Evolutionary conservation across 805 yeast species (phyloP).

Genomic region (Candida ulmi): DNA sequence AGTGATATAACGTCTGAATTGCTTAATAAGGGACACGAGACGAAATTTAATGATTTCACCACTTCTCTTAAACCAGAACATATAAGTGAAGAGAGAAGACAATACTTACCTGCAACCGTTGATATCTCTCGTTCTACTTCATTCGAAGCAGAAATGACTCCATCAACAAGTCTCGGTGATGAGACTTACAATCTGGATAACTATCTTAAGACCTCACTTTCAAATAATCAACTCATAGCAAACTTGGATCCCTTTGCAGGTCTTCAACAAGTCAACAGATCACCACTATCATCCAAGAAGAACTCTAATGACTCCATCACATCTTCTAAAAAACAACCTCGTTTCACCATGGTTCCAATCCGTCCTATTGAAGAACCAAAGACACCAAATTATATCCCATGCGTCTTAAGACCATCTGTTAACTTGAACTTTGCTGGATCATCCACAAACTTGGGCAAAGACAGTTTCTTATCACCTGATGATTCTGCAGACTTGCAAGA

Average conservation of each 20-base stretch:
- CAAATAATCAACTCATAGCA: neutral
- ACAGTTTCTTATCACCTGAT: neutral
- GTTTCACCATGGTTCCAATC: conserved; percentile 24
- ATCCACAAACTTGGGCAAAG: neutral
- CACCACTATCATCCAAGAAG: conserved; percentile 17
- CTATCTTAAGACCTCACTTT: conserved; percentile 2
- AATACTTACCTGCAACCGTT: conserved; percentile 5
- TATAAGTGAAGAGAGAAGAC: neutral
- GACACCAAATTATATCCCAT: conserved; percentile 74
- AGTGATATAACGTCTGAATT: conserved; percentile 3
- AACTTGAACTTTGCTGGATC: too few species aligned
- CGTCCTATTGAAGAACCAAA: conserved; percentile 66
- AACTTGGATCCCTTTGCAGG: neutral
- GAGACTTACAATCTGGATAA: conserved; percentile 6
- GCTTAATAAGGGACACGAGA: too few species aligned
- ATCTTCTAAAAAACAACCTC: conserved; percentile 12
- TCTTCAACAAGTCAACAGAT: conserved; percentile 1
- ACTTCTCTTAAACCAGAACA: neutral
- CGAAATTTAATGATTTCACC: conserved; percentile 2
- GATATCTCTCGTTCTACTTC: conserved; percentile 1
- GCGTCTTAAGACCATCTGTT: conserved; percentile 50
- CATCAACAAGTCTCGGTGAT: conserved; percentile 3
- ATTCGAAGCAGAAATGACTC: neutral
- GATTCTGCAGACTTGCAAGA: neutral
- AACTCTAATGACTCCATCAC: conserved; percentile 18